These are phyloP conservation scores for Aspergillus chevalieri DNA, from an alignment of 2,329 filamentous ascomycete species.

Conservation along the genomic window DNA sequence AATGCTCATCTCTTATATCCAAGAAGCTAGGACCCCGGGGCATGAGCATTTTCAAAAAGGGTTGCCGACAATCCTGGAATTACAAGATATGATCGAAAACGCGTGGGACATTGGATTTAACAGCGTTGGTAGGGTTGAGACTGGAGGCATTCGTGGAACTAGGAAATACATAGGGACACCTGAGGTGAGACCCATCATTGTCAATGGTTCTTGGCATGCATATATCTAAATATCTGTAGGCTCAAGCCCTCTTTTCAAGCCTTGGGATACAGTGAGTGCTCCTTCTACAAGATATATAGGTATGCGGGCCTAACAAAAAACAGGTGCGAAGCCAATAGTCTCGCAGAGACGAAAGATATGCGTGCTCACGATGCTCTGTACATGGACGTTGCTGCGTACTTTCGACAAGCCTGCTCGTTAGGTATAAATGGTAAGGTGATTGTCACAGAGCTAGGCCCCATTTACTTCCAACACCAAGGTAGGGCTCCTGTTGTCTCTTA, in stretches of 20 bases:
- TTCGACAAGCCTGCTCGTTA: conserved; percentile 49
- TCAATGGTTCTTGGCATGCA: background rate
- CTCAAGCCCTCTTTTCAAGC: conserved; percentile 68
- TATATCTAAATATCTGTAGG: conserved; percentile 44
- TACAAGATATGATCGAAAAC: conserved; percentile 79
- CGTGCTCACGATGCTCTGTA: conserved; percentile 51
- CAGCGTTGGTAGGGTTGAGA: conserved; percentile 65
- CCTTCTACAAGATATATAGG: background rate
- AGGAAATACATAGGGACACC: conserved; percentile 93
- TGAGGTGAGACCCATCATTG: conserved; percentile 52
- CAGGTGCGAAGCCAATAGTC: conserved; percentile 57
- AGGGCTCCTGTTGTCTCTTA: conserved; percentile 12
- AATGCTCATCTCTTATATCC: conserved; percentile 76
- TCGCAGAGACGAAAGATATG: conserved; percentile 43
- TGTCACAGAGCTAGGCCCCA: conserved; percentile 66
- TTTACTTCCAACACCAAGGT: conserved; percentile 84
- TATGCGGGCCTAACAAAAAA: conserved; percentile 6
- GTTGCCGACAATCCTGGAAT: conserved; percentile 69
- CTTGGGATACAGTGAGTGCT: conserved; percentile 58
- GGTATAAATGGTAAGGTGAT: conserved; percentile 57
- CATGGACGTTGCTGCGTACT: conserved; percentile 70
- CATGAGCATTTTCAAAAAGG: conserved; percentile 53
- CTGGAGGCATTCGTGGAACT: conserved; percentile 78
- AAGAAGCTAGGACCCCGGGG: conserved; percentile 52
- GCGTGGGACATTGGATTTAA: conserved; percentile 88